Percentiles rank a stretch among this genome's conserved stretches.
These are phyloP conservation scores for Starmerella vaccinii DNA, from an alignment of 805 yeast genomes.

Conservation along the genomic window DNA sequence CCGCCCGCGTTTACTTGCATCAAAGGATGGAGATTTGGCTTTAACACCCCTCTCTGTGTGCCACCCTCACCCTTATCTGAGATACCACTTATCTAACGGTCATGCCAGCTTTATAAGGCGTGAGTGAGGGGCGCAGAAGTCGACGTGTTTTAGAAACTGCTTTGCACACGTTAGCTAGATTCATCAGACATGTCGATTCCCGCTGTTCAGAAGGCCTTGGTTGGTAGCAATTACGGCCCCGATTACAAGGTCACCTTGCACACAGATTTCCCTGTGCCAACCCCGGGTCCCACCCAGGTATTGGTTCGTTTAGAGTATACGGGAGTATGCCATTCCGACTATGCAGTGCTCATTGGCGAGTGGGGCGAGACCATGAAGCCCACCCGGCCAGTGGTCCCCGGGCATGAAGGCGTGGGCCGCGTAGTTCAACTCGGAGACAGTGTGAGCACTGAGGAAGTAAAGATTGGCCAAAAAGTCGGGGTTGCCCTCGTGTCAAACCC, in stretches of 20 bases:
- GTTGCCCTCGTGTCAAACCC: slow-evolving; percentile 23
- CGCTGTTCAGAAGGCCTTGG: background rate
- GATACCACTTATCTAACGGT: too few relatives aligned
- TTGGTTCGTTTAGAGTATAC: slow-evolving; percentile 5
- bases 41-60: too few relatives aligned
- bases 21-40: too few relatives aligned
- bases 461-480: slow-evolving; percentile 6
- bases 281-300: background rate
- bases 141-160: background rate
- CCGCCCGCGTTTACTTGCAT: too few relatives aligned
- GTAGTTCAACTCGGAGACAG: background rate
- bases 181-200: background rate
- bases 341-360: background rate
- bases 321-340: slow-evolving; percentile 6
- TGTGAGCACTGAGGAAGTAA: background rate
- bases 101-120: too few relatives aligned
- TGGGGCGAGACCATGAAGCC: slow-evolving; percentile 7
- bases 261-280: background rate
- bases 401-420: slow-evolving; percentile 12
- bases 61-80: too few relatives aligned
- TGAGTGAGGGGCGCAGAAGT: too few relatives aligned
- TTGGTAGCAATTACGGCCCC: background rate
- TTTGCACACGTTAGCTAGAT: too few relatives aligned
- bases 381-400: background rate
- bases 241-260: background rate